Conservation (phyloP, 371 early-diverging fungal genomes). For the Capniomyces stellatus region DNA sequence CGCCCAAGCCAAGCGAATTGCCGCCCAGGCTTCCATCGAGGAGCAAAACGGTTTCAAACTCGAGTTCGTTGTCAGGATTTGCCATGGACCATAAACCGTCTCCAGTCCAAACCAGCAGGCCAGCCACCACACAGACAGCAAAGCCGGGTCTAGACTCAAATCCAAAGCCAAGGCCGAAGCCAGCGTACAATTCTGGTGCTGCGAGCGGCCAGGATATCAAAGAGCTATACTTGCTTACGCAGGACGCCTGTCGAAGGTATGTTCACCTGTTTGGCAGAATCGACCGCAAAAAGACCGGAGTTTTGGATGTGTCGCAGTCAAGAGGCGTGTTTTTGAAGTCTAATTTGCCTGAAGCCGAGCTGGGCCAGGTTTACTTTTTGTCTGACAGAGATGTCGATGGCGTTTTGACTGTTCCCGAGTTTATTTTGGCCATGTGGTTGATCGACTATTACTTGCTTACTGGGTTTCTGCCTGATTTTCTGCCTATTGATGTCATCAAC, state of each 20-base stretch:
- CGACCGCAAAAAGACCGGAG: not conserved
- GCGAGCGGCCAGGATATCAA: not conserved
- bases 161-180: too few species aligned
- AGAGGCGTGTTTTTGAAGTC: not conserved
- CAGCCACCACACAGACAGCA: too few species aligned
- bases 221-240: not conserved
- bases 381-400: not conserved
- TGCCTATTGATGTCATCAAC: not conserved
- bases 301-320: not conserved
- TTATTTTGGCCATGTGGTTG: constrained; percentile 1
- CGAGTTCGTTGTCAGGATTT: too few species aligned
- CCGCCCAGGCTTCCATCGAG: too few species aligned
- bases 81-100: too few species aligned
- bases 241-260: not conserved
- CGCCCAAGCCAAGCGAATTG: too few species aligned
- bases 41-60: too few species aligned
- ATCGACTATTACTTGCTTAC: not conserved
- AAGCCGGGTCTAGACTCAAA: too few species aligned
- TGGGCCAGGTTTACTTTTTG: not conserved
- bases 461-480: not conserved
- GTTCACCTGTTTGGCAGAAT: not conserved
- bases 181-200: too few species aligned
- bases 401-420: not conserved
- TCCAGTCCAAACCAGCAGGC: too few species aligned
- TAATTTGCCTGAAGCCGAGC: not conserved